Evolutionary conservation across 257 asterid species (phyloP).

Genomic region (Ilex aquifolium): DNA sequence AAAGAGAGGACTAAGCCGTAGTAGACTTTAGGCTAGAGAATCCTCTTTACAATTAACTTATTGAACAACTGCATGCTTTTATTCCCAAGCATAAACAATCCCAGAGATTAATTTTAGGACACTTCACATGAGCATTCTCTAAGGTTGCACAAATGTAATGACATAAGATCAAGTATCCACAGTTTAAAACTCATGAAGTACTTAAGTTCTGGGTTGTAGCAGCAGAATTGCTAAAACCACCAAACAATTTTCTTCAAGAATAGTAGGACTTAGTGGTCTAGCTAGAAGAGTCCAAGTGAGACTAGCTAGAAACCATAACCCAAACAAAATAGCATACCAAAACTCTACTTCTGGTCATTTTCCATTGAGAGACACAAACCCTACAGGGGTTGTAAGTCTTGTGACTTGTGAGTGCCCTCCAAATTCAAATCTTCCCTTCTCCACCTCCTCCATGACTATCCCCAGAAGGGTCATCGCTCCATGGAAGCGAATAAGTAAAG

Average conservation of each 20-base stretch:
- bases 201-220: not conserved
- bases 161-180: constrained; percentile 3
- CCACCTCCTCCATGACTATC: constrained; percentile 21
- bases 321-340: constrained; percentile 15
- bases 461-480: constrained; percentile 19
- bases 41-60: constrained; percentile 24
- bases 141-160: constrained; percentile 4
- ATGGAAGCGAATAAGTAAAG: constrained; percentile 22
- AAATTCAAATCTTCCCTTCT: constrained; percentile 14
- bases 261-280: constrained; percentile 25
- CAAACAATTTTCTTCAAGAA: constrained; percentile 2
- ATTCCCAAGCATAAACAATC: constrained; percentile 22
- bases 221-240: constrained; percentile 3
- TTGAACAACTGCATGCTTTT: constrained; percentile 9
- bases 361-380: not conserved
- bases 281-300: constrained; percentile 22
- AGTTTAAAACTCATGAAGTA: not conserved
- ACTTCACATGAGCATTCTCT: constrained; percentile 23
- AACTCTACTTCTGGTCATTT: too few relatives aligned
- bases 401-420: not conserved
- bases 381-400: not conserved
- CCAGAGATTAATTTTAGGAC: constrained; percentile 8
- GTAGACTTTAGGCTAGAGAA: constrained; percentile 26
- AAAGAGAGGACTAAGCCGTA: constrained; percentile 15
- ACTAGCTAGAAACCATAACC: constrained; percentile 16